Evolutionary conservation across 176 grass and related monocot species (phyloP).

Genomic region (Puccinellia tenuiflora): DNA sequence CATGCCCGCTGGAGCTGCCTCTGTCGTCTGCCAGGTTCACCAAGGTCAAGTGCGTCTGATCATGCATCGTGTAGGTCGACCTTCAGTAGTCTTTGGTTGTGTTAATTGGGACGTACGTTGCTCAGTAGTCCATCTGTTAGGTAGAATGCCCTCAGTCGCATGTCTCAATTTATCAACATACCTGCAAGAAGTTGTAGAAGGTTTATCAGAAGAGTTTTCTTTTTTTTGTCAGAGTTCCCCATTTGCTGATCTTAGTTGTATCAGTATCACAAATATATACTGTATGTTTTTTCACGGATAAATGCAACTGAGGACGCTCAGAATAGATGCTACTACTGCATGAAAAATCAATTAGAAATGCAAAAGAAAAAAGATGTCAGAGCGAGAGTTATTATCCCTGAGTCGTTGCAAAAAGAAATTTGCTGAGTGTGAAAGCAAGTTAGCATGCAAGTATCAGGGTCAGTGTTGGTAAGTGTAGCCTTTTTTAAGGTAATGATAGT

Average conservation of each 20-base stretch:
- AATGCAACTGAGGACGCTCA: too few relatives aligned
- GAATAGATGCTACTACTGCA: too few relatives aligned
- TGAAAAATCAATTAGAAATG: background rate
- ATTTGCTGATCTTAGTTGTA: too few relatives aligned
- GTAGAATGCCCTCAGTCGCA: background rate
- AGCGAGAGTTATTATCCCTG: background rate
- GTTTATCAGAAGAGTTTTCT: background rate
- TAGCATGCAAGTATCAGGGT: background rate
- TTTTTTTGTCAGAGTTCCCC: background rate
- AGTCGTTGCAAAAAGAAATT: background rate
- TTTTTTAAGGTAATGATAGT: too few relatives aligned
- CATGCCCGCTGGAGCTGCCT: background rate
- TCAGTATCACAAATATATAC: too few relatives aligned
- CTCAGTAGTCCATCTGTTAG: too few relatives aligned
- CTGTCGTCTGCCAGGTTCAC: background rate
- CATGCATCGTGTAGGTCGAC: background rate
- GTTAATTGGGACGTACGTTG: too few relatives aligned
- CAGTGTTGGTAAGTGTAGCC: too few relatives aligned
- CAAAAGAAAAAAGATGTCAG: background rate
- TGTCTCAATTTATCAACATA: background rate
- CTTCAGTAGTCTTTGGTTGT: too few relatives aligned
- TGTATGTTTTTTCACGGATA: too few relatives aligned
- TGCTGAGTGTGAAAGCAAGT: background rate
- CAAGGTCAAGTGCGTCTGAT: background rate
- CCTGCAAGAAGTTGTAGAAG: background rate